phyloP scores from a whole-genome alignment of 192 early-diverging fungal species.

The Backusella macrospora region DNA sequence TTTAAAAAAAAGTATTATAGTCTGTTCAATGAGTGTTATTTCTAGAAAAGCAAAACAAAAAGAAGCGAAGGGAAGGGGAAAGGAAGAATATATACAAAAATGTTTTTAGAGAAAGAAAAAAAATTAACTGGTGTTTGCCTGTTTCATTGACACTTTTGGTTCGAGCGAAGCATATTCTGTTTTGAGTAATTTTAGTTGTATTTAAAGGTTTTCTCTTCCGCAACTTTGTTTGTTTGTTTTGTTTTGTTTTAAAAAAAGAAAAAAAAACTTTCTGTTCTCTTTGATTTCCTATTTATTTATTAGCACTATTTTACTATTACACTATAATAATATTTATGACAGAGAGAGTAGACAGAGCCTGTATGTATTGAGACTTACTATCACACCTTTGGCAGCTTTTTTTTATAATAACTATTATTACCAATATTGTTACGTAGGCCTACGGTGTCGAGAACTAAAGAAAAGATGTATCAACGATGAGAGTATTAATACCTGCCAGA shows the following conservation, averaged over 20 bases:
- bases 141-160: constrained; percentile 4
- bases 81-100: background rate
- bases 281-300: background rate
- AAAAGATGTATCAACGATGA: background rate
- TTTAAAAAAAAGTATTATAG: too few species aligned
- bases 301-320: background rate
- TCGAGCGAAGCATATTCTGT: background rate
- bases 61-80: background rate
- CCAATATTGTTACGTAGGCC: too few species aligned
- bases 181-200: too few species aligned
- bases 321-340: background rate
- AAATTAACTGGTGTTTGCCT: background rate
- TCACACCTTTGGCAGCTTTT: background rate
- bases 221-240: too few species aligned
- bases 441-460: background rate
- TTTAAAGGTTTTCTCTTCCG: too few species aligned
- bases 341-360: background rate
- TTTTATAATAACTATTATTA: background rate
- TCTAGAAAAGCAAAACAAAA: too few species aligned
- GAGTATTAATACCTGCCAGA: background rate
- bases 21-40: too few species aligned
- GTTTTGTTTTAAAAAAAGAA: too few species aligned
- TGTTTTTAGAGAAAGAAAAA: background rate
- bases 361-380: background rate
- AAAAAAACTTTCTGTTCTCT: background rate